Base-by-base conservation (phyloP, 1,284 basidiomycete species). In the Cryptococcus jaspeensis region DNA sequence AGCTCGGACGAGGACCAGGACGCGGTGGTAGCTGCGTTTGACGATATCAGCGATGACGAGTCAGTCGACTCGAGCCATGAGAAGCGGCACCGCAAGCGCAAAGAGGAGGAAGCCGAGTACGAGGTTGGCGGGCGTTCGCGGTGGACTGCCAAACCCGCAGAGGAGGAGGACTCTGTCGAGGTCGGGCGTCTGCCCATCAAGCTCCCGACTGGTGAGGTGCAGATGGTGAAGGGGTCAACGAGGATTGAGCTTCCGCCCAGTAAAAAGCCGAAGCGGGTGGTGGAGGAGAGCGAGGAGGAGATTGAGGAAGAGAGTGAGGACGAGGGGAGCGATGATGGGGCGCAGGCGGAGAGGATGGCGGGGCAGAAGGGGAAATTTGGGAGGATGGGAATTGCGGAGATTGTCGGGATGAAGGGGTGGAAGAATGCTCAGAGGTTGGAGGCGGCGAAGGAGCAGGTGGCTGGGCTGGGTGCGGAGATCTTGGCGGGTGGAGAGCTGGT, bases 371-470 rank as follows among this genome's bases (percentile, higher is more conserved):
- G 71, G 15, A 84, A 87, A 39, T 91, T 92, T 70, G 90, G 92
- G 20, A 84, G 91, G 44, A 84, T 85, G 55, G 87, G 89, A 16
- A 85, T 94, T 11, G 80, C 85, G 20, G 88, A 91, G 67, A 84
- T 94, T 53, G 80, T 94, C 37, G 75, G 79, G 25, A 85, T 55
- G 39, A 56, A 63, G 45, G 70, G 70, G 2, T 72, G 67, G 70
- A 90, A 89, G 48, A 84, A 87, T 58, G 84, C 83, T 56, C 80
- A 81, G 43, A 84, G 85, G 62, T 81, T 94, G 65, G 86, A 87
- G 59, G 82, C 81, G 50, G 92, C 92, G 20, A 93, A 94, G 68
- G 90, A 92, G 70, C 90, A 95, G 74, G 89, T 95, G 56, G 92
- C 92, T 1, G 80, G 82, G 32, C 84, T 93, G 46, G 92, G 93